Base-by-base conservation (phyloP, 805 yeast genomes). In the Teunomyces aglyptinius region DNA sequence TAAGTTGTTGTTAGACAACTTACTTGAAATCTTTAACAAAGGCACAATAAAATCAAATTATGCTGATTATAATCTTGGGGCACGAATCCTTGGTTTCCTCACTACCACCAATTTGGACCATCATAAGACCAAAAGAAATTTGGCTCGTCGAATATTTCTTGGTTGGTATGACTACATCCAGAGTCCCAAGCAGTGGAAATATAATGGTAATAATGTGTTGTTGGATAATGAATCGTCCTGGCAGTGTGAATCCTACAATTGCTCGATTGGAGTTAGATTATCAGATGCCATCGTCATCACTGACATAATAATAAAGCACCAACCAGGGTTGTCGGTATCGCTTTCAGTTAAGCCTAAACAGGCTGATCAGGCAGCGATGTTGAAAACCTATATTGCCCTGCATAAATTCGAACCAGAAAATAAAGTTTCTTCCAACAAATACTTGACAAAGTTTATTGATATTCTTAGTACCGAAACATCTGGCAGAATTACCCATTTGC, bases 111-210 rank as follows among this genome's bases (percentile, higher is more conserved):
- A 60, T 3, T 15, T 29, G 19, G 33, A 28, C n/a, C 8, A 33
- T 6, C 29, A 19, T n/a, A 29, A 26, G 6, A 35, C 43, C 11
- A 47, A 44, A 1, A 58, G 57, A 31, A 53, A 67, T 2, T 38
- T 67, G 1, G 36, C 49, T 4, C 49, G 74, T 3, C 64, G 56
- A 38, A 11, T 69, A 4, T 59, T 70, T 13, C 50, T 67, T 22
- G 77, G 77, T 0, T 71, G 76, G 76, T 71, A 62, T 47, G 72
- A 70, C 49, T 68, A 61, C 50, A 49, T 68, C 15, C 40, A 38
- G 15, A 45, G 44, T 12, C 57, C 64, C 1, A 46, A 51, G 6
- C 43, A 55, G 20, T 52, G 67, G 64, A 60, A 64, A 41, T 64
- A 44, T 43, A 70, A 72, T 51, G 77, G 76, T 10, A 72, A 71